Percentiles rank a stretch among this genome's conserved stretches.
These are phyloP conservation scores for Sporothrix mexicana DNA, from an alignment of 2,329 filamentous ascomycete genomes.

Conservation along the genomic window DNA sequence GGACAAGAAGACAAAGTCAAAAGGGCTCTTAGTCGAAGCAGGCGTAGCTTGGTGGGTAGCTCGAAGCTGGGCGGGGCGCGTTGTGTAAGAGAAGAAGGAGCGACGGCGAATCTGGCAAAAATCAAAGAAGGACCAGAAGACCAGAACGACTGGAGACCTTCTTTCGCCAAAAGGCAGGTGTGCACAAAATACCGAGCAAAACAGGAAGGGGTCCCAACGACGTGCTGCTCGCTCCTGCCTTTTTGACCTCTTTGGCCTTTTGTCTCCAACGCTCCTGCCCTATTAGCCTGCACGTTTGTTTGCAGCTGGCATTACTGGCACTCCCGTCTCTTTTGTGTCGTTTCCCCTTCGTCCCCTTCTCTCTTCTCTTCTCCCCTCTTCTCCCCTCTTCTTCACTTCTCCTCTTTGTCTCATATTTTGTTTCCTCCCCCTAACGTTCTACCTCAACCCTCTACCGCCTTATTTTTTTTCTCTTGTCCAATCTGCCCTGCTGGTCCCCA, in stretches of 20 bases:
- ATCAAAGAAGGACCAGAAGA: background rate
- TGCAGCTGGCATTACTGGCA: background rate
- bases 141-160: no score
- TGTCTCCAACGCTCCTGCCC: constrained; percentile 6
- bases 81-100: constrained; percentile 24
- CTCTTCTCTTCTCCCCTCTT: constrained; percentile 5
- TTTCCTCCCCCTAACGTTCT: background rate
- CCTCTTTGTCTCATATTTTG: constrained; percentile 13
- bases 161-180: no score
- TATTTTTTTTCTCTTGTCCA: background rate
- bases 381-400: background rate
- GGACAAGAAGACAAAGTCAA: background rate
- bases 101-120: constrained; percentile 2
- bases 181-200: constrained; percentile 20
- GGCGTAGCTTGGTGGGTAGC: background rate
- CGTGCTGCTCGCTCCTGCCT: background rate
- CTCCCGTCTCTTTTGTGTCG: background rate
- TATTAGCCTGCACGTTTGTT: no score
- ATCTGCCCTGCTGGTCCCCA: background rate
- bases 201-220: constrained; percentile 12
- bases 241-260: background rate
- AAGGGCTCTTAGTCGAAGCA: background rate
- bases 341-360: background rate
- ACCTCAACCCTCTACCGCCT: background rate
- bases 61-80: constrained; percentile 22